Base-by-base conservation (phyloP, 306 rosid species). In the Gastrolobium bilobum region DNA sequence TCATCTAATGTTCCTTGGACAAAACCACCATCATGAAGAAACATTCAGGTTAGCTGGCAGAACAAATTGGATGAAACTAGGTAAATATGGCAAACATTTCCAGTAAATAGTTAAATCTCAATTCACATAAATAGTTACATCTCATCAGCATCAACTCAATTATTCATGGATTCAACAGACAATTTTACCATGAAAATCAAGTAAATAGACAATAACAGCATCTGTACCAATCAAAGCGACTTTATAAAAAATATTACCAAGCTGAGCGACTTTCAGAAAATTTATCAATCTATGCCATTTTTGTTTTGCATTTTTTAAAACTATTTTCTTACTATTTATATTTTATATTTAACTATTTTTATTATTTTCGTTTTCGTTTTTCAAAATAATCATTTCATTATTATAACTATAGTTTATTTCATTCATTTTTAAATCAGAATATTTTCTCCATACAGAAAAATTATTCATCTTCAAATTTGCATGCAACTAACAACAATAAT, bases 101-200 rank as follows among this genome's bases (percentile, higher is more conserved):
- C 3, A 5, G 42, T 7, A 77, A 13, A 68, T 20, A 56, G 13
- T 31, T 57, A 10, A 53, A 43, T 14, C 30, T 56, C 10, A 29
- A 72, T 10, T 58, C 6, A 71, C 42, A 56, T 34, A 14, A 39
- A 44, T 6, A 3, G n/a, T 5, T 9, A n/a, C 53, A 15, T 65
- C 77, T 40, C 61, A 65, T 40, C 61, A 65, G 46, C 35, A 34
- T 44, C 56, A 68, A 57, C 30, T 56, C 77, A 67, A 70, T 7
- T 29, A 13, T 50, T 15, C 42, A 9, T 31, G 61, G n/a, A 40
- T 34, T 43, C 79, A 46, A 46, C 54, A 74, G 33, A 58, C 5
- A 84, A 79, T 40, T 64, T 47, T 38, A 11, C 10, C 46, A 71
- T 57, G 33, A 30, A 63, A 47, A 85, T 54, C 56, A 78, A 31